Base-by-base conservation (phyloP, 306 rosid genomes). In the Acacia acuminata region DNA sequence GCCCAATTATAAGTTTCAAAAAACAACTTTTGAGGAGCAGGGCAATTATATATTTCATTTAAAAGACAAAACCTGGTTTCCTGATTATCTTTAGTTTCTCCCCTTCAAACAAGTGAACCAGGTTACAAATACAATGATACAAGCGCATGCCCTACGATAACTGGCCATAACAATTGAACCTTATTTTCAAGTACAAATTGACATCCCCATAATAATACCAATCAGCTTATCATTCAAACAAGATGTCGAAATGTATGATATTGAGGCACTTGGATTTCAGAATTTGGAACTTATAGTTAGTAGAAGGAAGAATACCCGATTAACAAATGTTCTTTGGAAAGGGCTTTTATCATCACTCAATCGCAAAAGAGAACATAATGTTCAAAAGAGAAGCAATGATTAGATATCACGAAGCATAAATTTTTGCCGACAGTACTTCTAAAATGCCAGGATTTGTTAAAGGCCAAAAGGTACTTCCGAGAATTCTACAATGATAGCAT, bases 271-370 rank as follows among this genome's bases (percentile, higher is more conserved):
- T 50, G 77, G 72, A 83, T 32, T 83, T 55, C 56, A 75, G 58
- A 81, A 25, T 81, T 73, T 42, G 8, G 69, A 64, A 82, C 55
- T 85, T 75, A 70, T 79, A 71, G 60, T 58, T 79, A 77, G 76
- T 60, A 75, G 44, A 53, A 5, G 9, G 72, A 78, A 50, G 34
- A 50, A 73, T 96, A n/a, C n/a, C n/a, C n/a, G 99, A 87, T 96
- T 92, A 83, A 94, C 99, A 90, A 96, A 96, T 25, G 97, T 96
- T 84, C 98, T 90, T 75, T 90, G 97, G 87, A 94, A 94, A 87
- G 98, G 98, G 73, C 99, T 96, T 91, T 96, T 96, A 43, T 92
- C 97, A 74, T 86, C 94, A 90, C 94, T 96, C 87, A 96, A 91
- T 98, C 94, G 98, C 90, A 88, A 78, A 86, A 48, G n/a, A n/a